Evolutionary conservation across 257 asterid genomes (phyloP).

Genomic region (Capsicum chinense): DNA sequence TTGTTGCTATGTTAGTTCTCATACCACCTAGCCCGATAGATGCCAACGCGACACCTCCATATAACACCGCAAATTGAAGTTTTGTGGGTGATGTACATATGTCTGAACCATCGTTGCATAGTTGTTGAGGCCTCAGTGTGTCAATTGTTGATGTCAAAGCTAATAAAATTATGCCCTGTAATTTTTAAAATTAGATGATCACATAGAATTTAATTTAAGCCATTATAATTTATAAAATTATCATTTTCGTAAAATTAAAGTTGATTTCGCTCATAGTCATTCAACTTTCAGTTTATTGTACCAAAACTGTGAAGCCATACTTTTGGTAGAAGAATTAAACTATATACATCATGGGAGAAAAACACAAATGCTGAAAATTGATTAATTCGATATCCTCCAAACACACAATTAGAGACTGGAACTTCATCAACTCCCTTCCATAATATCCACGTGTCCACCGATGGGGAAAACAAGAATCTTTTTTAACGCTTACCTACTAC

Average conservation of each 20-base stretch:
- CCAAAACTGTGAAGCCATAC: background rate
- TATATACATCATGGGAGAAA: background rate
- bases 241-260: background rate
- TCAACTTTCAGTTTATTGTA: background rate
- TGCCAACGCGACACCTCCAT: constrained; percentile 29
- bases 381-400: too few relatives aligned
- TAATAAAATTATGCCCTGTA: constrained; percentile 37
- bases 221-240: too few relatives aligned
- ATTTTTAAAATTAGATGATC: background rate
- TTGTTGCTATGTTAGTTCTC: constrained; percentile 33
- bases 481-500: too few relatives aligned
- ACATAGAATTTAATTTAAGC: background rate
- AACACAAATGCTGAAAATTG: background rate
- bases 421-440: too few relatives aligned
- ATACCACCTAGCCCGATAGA: constrained; percentile 31
- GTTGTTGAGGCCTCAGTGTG: constrained; percentile 35
- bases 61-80: constrained; percentile 28
- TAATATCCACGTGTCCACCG: too few relatives aligned
- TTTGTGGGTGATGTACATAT: constrained; percentile 24
- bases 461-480: too few relatives aligned
- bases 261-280: too few relatives aligned
- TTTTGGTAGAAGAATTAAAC: background rate
- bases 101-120: constrained; percentile 20
- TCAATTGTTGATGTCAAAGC: constrained; percentile 21
- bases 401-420: too few relatives aligned